These are phyloP conservation scores for Lumnitzera racemosa DNA, from an alignment of 345 rosid species.

Conservation along the genomic window DNA sequence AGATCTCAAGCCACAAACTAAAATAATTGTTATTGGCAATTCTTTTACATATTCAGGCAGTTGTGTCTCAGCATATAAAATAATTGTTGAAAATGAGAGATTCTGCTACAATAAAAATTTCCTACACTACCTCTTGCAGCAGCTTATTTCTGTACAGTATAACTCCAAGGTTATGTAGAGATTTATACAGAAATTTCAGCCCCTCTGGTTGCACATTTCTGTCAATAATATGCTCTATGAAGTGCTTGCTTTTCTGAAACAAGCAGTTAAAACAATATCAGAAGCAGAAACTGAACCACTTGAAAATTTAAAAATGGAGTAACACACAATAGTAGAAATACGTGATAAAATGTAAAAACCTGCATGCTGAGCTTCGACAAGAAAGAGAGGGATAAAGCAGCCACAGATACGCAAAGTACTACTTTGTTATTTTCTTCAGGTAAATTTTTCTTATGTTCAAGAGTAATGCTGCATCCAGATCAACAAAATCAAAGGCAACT, in stretches of 20 bases:
- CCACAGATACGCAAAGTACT: conserved; percentile 43
- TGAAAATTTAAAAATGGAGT: background rate
- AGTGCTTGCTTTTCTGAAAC: conserved; percentile 45
- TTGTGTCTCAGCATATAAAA: too few species aligned
- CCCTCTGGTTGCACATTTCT: conserved; percentile 60
- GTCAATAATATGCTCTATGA: conserved; percentile 46
- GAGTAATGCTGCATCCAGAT: conserved; percentile 29
- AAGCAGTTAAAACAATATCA: conserved; percentile 18
- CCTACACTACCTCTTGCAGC: conserved; percentile 50
- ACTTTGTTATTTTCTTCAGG: conserved; percentile 38
- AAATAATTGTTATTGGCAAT: too few species aligned
- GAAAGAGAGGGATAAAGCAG: conserved; percentile 66
- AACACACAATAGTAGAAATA: conserved; percentile 3
- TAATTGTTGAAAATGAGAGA: background rate
- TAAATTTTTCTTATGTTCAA: conserved; percentile 36
- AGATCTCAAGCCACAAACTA: too few species aligned
- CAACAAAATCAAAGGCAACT: background rate
- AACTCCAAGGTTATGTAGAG: conserved; percentile 61
- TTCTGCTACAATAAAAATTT: background rate
- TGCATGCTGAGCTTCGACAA: conserved; percentile 37
- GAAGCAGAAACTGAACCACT: conserved; percentile 4
- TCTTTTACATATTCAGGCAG: too few species aligned
- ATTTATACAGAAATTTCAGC: conserved; percentile 47
- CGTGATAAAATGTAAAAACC: conserved; percentile 32
- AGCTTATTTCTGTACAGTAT: conserved; percentile 57